Evolutionary conservation across 257 asterid species (phyloP), one percentile per base, ranked within the genome.

Genomic region (Solanum chilense): DNA sequence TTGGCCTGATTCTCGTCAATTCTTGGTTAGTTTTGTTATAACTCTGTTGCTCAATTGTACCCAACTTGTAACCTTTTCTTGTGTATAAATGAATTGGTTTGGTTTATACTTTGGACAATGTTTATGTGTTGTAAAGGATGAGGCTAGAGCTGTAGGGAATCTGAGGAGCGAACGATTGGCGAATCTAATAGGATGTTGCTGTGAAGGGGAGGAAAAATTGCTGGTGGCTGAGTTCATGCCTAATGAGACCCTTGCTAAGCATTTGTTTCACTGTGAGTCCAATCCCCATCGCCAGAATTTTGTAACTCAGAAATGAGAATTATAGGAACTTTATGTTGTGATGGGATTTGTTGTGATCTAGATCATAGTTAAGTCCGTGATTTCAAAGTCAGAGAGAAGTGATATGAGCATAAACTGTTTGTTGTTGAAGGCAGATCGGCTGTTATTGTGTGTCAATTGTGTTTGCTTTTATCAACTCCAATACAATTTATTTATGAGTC

Each of bases 151-250:
- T 9, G 94, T 92, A 76, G 94, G 94, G 74, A 90, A 74, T 84
- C 87, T 92, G 71, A 91, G 94, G 89, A 92, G 90, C 35, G 90
- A 91, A 35, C 86, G 90, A 56, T 82, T 92, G 91, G 90, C 90
- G 3, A 92, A 92, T 92, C 92, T 92, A 71, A 58, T 92, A 23
- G 94, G 94, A 42, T 90, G 80, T 68, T 92, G 94, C 86, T 87
- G 88, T 47, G 90, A 91, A 86, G 92, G 91, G 42, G 93, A 91
- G 31, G 91, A 92, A 83, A 91, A 92, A 70, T 83, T 92, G 87
- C 87, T 91, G 91, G 93, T 92, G 42, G 91, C 94, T 4, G 94
- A 92, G 74, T 92, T 92, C 77, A 91, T 91, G 94, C 93, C 93
- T 58, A 88, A 91, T 66, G 92, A 92, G 29, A 92, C 94, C 18